Evolutionary conservation across 495 filamentous ascomycete species (phyloP).

Genomic region (Astrothelium macrocarpum): DNA sequence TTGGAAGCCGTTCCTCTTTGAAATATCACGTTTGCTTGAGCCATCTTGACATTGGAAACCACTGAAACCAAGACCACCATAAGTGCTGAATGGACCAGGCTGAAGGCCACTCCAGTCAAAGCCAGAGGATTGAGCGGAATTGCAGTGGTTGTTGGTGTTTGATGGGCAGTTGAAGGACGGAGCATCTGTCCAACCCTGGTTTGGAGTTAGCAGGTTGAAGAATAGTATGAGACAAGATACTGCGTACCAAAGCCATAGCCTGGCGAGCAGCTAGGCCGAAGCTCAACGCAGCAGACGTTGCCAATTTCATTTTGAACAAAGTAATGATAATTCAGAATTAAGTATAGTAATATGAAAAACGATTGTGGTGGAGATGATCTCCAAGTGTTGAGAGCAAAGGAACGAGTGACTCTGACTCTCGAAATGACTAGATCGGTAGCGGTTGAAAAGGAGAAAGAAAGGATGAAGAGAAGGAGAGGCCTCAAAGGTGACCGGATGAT

Average conservation of each 20-base stretch:
- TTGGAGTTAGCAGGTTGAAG: neutral
- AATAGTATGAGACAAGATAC: conserved; percentile 19
- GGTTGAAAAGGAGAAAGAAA: conserved; percentile 5
- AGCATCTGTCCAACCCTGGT: conserved; percentile 45
- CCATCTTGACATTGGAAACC: conserved; percentile 57
- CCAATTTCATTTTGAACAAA: conserved; percentile 40
- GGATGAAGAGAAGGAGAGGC: neutral
- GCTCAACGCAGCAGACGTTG: conserved; percentile 31
- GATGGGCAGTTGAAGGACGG: conserved; percentile 53
- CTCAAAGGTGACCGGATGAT: neutral
- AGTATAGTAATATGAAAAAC: conserved; percentile 3
- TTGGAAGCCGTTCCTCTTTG: conserved; percentile 34
- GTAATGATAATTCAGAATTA: neutral
- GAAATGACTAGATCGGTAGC: conserved; percentile 7
- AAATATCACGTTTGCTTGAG: conserved; percentile 34
- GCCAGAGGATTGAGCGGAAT: conserved; percentile 51
- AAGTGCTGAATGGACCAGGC: conserved; percentile 53
- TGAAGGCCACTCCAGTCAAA: conserved; percentile 60
- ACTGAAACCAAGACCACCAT: conserved; percentile 61
- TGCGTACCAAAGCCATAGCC: conserved; percentile 48
- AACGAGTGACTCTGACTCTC: conserved; percentile 22
- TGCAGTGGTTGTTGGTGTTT: conserved; percentile 72
- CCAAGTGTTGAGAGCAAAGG: conserved; percentile 14
- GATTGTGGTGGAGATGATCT: conserved; percentile 15
- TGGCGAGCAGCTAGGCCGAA: conserved; percentile 50